phyloP scores from a whole-genome alignment of 202 grass and related monocot species.

The Hordeum pubiflorum region DNA sequence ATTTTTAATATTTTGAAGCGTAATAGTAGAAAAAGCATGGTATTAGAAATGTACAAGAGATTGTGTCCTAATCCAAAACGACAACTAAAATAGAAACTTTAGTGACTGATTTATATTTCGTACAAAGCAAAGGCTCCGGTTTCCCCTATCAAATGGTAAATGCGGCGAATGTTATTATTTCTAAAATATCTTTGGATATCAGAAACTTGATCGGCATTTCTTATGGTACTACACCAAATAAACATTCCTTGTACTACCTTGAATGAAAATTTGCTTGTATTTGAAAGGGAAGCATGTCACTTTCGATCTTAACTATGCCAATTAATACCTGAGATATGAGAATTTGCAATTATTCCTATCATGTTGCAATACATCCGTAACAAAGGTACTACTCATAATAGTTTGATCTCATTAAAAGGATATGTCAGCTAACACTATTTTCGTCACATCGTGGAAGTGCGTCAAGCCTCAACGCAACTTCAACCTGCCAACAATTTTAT shows the following conservation, averaged over 20 bases:
- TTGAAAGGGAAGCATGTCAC: not conserved
- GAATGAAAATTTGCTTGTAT: not conserved
- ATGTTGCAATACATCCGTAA: not conserved
- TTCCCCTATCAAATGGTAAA: not conserved
- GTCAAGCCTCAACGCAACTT: not conserved
- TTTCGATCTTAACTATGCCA: not conserved
- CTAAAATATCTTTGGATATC: not conserved
- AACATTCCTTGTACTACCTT: not conserved
- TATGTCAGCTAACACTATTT: not conserved
- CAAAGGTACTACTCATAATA: not conserved
- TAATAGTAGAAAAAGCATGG: not conserved
- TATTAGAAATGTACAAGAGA: not conserved
- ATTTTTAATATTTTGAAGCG: not conserved
- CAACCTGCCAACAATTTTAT: no score
- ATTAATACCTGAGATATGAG: not conserved
- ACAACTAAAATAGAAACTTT: not conserved
- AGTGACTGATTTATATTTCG: not conserved
- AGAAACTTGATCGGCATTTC: not conserved
- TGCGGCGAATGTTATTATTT: not conserved
- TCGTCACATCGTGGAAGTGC: not conserved
- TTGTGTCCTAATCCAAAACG: not conserved
- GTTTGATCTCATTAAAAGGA: not conserved
- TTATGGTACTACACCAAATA: not conserved
- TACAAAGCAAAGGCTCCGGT: not conserved
- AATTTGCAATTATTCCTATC: not conserved